These are phyloP conservation scores for Lomentospora prolificans DNA, from an alignment of 2,329 filamentous ascomycete species.

Conservation along the genomic window DNA sequence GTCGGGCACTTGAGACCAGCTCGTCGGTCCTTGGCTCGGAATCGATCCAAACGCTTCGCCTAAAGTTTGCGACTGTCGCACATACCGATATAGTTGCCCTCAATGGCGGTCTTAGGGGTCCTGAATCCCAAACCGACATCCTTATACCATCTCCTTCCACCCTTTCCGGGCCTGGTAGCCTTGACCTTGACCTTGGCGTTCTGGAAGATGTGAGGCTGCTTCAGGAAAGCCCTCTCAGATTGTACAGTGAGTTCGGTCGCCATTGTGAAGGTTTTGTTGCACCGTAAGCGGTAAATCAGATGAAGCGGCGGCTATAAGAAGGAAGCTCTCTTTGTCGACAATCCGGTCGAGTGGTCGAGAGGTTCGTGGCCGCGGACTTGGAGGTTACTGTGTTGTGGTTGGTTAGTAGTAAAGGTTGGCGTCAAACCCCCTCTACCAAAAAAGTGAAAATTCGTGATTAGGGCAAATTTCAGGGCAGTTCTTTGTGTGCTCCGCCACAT, in stretches of 20 bases:
- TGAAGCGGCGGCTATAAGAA: not conserved
- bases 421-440: conserved; percentile 1
- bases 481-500: conserved; percentile 1
- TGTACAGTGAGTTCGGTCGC: conserved; percentile 98
- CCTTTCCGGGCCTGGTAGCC: conserved; percentile 80
- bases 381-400: conserved; percentile 9
- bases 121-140: conserved; percentile 98
- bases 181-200: conserved; percentile 90
- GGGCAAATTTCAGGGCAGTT: conserved; percentile 9
- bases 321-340: conserved; percentile 2
- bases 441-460: conserved; percentile 9
- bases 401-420: conserved; percentile 7
- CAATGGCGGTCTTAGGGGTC: conserved; percentile 97
- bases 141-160: conserved; percentile 94
- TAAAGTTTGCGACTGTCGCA: conserved; percentile 19
- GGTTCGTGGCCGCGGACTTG: conserved; percentile 6
- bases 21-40: too few relatives aligned
- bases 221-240: conserved; percentile 99
- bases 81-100: conserved; percentile 98
- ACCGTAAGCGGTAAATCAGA: not conserved
- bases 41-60: too few relatives aligned
- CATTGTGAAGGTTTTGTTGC: conserved; percentile 45
- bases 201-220: conserved; percentile 99
- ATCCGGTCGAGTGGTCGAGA: conserved; percentile 6
- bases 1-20: too few relatives aligned